Percentiles rank a stretch among this genome's conserved stretches.
Conservation (phyloP, 1,139 yeast species). For the Yarrowia galli region DNA sequence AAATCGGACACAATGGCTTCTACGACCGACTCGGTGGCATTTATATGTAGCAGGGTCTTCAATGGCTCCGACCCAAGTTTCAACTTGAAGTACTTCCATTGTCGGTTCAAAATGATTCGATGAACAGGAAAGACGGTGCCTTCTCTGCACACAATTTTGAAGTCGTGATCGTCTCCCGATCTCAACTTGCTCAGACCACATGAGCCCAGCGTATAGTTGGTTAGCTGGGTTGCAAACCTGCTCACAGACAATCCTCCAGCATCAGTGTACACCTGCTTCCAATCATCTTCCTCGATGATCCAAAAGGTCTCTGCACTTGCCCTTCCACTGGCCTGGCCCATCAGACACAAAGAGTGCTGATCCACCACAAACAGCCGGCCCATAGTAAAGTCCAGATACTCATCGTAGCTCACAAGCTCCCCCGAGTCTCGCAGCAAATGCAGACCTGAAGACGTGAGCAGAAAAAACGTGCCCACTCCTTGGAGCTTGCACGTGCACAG, state of each 20-base stretch:
- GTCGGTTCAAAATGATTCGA: neutral
- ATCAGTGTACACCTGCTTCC: neutral
- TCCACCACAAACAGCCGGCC: neutral
- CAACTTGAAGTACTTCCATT: neutral
- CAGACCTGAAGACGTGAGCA: neutral
- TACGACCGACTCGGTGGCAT: neutral
- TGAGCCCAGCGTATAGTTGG: neutral
- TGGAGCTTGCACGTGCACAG: neutral
- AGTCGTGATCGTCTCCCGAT: neutral
- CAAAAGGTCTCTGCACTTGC: too few relatives aligned
- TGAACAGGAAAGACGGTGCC: neutral
- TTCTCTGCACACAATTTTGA: neutral
- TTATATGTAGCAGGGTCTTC: neutral
- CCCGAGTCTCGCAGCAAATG: neutral
- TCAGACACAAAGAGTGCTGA: neutral
- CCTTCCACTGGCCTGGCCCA: neutral
- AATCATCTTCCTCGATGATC: neutral
- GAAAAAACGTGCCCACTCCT: neutral
- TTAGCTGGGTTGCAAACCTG: neutral
- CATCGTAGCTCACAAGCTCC: neutral
- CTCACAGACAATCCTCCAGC: neutral
- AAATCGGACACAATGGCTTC: neutral
- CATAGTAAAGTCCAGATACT: neutral
- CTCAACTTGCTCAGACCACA: neutral
- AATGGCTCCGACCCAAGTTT: neutral